Evolutionary conservation across 306 rosid genomes (phyloP), one percentile per base, ranked within the genome.

Genomic region (Lablab purpureus): DNA sequence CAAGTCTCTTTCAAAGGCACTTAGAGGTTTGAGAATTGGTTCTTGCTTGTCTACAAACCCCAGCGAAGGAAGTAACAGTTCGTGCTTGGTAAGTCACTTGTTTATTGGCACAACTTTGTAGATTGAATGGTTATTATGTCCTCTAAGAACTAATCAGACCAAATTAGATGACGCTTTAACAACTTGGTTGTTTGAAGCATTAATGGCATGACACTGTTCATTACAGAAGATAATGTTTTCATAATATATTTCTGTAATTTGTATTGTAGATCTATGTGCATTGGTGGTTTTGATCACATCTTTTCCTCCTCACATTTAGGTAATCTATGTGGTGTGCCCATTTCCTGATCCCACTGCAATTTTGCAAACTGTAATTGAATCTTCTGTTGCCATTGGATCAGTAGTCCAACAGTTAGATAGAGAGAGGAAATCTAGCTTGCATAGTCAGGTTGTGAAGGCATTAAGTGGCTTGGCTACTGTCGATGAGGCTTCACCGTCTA

Each of bases 291-390:
- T 56, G 22, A 15, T 76, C 66, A 87, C 71, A 80, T 67, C 41
- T 41, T 55, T 85, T 73, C 41, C 18, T 14, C 11, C 13, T 74
- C 62, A 8, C 77, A 25, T 82, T 55, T 90, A 95, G 99, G 99
- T 95, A 74, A 85, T 95, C 69, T 95, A 95, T 87, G 99, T 95
- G 74, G 93, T 95, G 40, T 95, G 99, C 89, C 99, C 99, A 54
- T 92, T 95, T 83, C 99, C 99, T 12, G 99, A 95, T 82, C 97
- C 99, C 41, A 83, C 90, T 84, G 97, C 97, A 76, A 85, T 95
- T 85, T 88, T 95, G 72, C 95, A 88, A 89, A 95, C 99, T 56
- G 90, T 95, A 30, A 75, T 91, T 83, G 98, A 95, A 83, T 87
- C 99, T 68, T 88, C 98, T 84, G 93, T 95, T 81, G 90, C 99